Conservation (phyloP, 2,329 filamentous ascomycete genomes). For the Aspergillus arachidicola region DNA sequence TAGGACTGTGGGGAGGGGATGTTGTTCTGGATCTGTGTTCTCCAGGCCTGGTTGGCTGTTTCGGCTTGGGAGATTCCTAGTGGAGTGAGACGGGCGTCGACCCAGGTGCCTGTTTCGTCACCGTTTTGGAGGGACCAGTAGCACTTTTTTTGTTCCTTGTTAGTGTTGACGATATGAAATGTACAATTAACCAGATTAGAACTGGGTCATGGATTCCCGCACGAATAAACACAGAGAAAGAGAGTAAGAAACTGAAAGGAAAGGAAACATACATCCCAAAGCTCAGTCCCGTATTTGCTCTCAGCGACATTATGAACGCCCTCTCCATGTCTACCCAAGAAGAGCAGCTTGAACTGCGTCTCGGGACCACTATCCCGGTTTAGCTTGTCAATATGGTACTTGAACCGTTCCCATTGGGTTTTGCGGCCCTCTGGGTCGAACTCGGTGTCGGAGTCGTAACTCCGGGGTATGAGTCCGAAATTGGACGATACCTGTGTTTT, state of each 20-base stretch:
- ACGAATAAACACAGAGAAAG: not conserved
- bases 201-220: not conserved
- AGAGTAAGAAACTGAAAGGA: not conserved
- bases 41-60: slow-evolving; percentile 51
- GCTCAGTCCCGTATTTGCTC: slow-evolving; percentile 57
- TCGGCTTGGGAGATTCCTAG: slow-evolving; percentile 56
- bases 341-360: slow-evolving; percentile 58
- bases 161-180: not conserved
- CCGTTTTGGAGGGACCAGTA: slow-evolving; percentile 63
- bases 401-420: slow-evolving; percentile 61
- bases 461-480: slow-evolving; percentile 53
- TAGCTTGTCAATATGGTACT: slow-evolving; percentile 49
- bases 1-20: slow-evolving; percentile 59
- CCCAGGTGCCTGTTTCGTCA: slow-evolving; percentile 58
- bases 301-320: slow-evolving; percentile 65
- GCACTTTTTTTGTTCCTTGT: slow-evolving; percentile 36
- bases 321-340: slow-evolving; percentile 63
- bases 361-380: slow-evolving; percentile 42
- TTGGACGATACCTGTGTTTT: slow-evolving; percentile 39
- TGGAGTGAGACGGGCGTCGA: slow-evolving; percentile 60
- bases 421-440: slow-evolving; percentile 33
- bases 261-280: slow-evolving; percentile 57
- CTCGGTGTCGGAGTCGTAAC: slow-evolving; percentile 45
- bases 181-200: not conserved
- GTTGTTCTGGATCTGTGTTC: slow-evolving; percentile 46